Evolutionary conservation across 352 stramenopile species (phyloP).

Genomic region (Globisporangium irregulare): DNA sequence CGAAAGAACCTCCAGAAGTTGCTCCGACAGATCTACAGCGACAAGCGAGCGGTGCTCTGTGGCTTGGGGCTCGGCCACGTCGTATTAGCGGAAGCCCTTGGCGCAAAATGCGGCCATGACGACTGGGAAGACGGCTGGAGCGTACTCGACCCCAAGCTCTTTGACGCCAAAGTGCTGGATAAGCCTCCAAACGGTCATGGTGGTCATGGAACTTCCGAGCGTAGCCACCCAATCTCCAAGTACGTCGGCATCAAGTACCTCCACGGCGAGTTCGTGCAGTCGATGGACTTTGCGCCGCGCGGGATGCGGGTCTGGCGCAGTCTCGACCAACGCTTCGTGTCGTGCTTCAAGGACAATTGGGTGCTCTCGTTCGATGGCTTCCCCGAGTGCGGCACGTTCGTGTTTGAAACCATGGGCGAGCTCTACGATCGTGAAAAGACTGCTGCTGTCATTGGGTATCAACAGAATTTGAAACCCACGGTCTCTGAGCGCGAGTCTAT

Average conservation of each 20-base stretch:
- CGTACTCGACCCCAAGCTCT: constrained; percentile 18
- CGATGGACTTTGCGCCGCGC: constrained; percentile 20
- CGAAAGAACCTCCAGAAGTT: constrained; percentile 27
- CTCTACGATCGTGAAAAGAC: constrained; percentile 22
- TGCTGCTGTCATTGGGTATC: background rate
- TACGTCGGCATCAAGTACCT: constrained; percentile 27
- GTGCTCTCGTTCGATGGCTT: constrained; percentile 26
- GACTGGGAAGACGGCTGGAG: constrained; percentile 30
- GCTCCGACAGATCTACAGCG: constrained; percentile 25
- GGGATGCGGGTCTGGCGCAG: constrained; percentile 17
- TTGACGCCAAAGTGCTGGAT: constrained; percentile 2
- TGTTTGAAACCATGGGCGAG: constrained; percentile 28
- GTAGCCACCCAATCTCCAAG: background rate
- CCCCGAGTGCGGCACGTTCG: constrained; percentile 24
- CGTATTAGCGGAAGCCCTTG: constrained; percentile 21
- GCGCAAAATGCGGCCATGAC: constrained; percentile 7
- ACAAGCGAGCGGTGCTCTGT: constrained; percentile 21
- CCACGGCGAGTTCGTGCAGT: constrained; percentile 22
- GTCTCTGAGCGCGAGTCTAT: background rate
- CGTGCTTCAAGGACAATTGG: constrained; percentile 19
- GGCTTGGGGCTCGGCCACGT: constrained; percentile 36
- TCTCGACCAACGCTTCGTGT: constrained; percentile 20
- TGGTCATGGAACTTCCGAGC: background rate
- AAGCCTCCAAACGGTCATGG: background rate
- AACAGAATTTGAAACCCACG: background rate